Evolutionary conservation across 345 rosid species (phyloP), one percentile per base, ranked within the genome.

Genomic region (Syzygium oleosum): DNA sequence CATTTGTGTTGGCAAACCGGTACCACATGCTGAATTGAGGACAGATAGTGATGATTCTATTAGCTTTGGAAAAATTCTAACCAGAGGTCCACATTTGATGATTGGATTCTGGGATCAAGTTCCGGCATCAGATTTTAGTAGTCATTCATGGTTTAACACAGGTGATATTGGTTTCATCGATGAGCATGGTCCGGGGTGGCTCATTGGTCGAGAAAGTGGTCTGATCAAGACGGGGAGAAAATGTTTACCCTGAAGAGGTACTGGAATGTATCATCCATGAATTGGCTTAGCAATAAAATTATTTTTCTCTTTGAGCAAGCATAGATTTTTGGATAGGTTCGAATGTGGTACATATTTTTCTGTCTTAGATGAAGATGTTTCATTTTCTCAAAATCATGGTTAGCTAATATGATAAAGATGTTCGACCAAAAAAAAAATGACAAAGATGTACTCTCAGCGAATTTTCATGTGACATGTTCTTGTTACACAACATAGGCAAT

Each of bases 21-120:
- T 97, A 7, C 97, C 96, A 27, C 97, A 96, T 91, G 91, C 95
- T 25, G 99, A 95, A 73, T 63, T 96, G 86, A 93, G 89, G 91
- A 91, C 94, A 85, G 63, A 89, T 83, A 34, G 80, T 2, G 92
- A 93, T 12, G 93, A 91, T 86, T 92, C 93, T 61, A 92, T 93
- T 52, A 29, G 86, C 58, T 89, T 84, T 1, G 98, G 98, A 86
- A 94, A 91, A 89, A 94, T 97, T 88, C 90, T 93, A 65, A 96
- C 98, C 52, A 94, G 98, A 84, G 98, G 99, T 46, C 97, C 96
- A n/a, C 98, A 96, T 88, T 86, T 94, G 89, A 96, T 96, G 99
- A 90, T 95, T 78, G 85, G 94, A 87, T 97, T 95, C 84, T 96
- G 96, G 97, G 92, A 92, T 88, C 93, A 87, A 88, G 86, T 55